These are phyloP conservation scores for Prunus salicina DNA, from an alignment of 306 rosid species.

Conservation along the genomic window DNA sequence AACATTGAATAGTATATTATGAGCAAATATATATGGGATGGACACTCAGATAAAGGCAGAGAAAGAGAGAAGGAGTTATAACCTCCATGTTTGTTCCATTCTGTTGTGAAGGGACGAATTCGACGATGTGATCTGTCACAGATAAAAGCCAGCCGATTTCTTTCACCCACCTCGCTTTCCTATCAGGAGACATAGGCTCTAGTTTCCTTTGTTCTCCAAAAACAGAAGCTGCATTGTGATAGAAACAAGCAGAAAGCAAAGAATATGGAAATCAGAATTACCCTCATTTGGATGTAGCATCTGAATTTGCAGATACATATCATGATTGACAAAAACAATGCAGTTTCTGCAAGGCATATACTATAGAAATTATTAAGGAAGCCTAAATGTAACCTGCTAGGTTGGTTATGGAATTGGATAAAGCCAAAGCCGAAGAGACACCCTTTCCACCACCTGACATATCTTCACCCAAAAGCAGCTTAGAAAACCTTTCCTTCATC, in stretches of 20 bases:
- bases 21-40: background rate
- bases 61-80: background rate
- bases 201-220: constrained; percentile 78
- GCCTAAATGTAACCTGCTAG: constrained; percentile 58
- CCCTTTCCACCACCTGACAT: constrained; percentile 99
- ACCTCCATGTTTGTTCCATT: constrained; percentile 88
- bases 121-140: constrained; percentile 87
- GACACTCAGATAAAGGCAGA: background rate
- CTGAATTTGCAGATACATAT: background rate
- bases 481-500: constrained; percentile 83
- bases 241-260: constrained; percentile 8
- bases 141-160: constrained; percentile 89
- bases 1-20: background rate
- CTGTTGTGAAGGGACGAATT: constrained; percentile 78
- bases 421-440: constrained; percentile 89
- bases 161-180: constrained; percentile 76
- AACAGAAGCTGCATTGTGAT: constrained; percentile 62
- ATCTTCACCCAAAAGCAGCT: constrained; percentile 92
- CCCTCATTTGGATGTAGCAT: background rate
- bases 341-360: background rate
- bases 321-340: background rate
- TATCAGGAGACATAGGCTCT: constrained; percentile 64
- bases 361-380: too few species aligned
- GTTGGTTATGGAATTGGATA: constrained; percentile 91
- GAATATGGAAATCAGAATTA: background rate